These are phyloP conservation scores for Metschnikowia similis DNA, from an alignment of 805 yeast species.

Conservation along the genomic window DNA sequence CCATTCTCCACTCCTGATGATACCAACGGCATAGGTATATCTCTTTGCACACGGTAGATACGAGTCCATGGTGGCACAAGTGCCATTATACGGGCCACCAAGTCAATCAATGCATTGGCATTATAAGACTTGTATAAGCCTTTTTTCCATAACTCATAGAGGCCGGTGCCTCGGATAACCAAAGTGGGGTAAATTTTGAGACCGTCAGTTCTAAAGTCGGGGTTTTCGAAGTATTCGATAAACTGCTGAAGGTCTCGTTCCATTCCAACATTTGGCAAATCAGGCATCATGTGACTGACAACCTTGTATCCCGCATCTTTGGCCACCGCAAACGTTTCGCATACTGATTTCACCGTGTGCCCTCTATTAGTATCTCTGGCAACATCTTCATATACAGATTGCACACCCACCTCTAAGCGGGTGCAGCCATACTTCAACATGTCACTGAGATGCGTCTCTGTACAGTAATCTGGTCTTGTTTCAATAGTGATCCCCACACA, in stretches of 20 bases:
- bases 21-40: slow-evolving; percentile 98
- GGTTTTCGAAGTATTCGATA: slow-evolving; percentile 93
- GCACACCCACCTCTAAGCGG: slow-evolving; percentile 94
- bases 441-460: slow-evolving; percentile 90
- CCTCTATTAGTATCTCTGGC: slow-evolving; percentile 98
- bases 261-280: slow-evolving; percentile 97
- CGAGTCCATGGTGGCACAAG: slow-evolving; percentile 99
- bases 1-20: slow-evolving; percentile 98
- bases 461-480: slow-evolving; percentile 97
- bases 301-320: slow-evolving; percentile 98
- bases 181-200: slow-evolving; percentile 91
- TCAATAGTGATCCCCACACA: slow-evolving; percentile 99
- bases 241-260: slow-evolving; percentile 96
- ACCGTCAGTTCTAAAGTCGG: slow-evolving; percentile 96
- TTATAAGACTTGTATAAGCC: slow-evolving; percentile 92
- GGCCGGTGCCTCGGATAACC: slow-evolving; percentile 95
- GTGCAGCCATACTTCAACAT: slow-evolving; percentile 97
- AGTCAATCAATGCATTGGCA: slow-evolving; percentile 88
- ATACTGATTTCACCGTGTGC: slow-evolving; percentile 92
- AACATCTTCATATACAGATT: slow-evolving; percentile 94
- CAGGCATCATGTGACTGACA: slow-evolving; percentile 99
- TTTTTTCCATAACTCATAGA: slow-evolving; percentile 95
- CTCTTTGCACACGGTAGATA: slow-evolving; percentile 96
- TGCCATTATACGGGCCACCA: slow-evolving; percentile 93
- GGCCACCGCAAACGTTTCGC: slow-evolving; percentile 93